Percentiles rank a stretch among this genome's conserved stretches.
phyloP scores from a whole-genome alignment of 768 basidiomycete genomes.

The Rhizopogon vinicolor region DNA sequence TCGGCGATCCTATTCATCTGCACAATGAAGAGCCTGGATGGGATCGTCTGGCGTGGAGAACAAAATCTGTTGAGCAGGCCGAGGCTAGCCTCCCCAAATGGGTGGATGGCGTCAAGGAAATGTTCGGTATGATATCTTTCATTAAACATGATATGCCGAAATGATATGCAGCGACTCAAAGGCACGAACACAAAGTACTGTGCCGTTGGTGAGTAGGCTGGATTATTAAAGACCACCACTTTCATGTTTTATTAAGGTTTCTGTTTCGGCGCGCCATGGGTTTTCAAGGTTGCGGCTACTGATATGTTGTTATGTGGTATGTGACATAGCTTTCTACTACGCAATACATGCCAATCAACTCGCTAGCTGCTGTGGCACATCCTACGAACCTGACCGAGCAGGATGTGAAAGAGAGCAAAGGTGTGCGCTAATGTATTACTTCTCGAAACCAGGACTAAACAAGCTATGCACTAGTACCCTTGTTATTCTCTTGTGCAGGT shows the following conservation, averaged over 20 bases:
- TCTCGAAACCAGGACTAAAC: neutral
- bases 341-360: neutral
- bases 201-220: constrained; percentile 36
- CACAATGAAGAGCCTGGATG: constrained; percentile 34
- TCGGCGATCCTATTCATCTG: constrained; percentile 47
- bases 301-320: constrained; percentile 46
- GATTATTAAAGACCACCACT: neutral
- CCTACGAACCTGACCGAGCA: constrained; percentile 46
- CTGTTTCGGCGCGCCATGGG: constrained; percentile 54
- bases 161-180: constrained; percentile 7
- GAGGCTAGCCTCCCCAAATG: constrained; percentile 41
- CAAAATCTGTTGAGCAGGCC: constrained; percentile 30
- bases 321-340: neutral
- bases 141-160: constrained; percentile 8
- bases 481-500: constrained; percentile 56
- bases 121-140: constrained; percentile 35
- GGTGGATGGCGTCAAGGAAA: constrained; percentile 45
- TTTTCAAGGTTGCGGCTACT: constrained; percentile 40
- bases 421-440: constrained; percentile 26
- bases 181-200: constrained; percentile 33
- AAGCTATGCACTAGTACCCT: constrained; percentile 35
- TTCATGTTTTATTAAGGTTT: constrained; percentile 34
- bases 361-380: constrained; percentile 50
- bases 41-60: constrained; percentile 39
- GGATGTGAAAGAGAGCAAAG: constrained; percentile 42